Conservation (phyloP, 805 yeast species). For the Wickerhamomyces chaumierensis region DNA sequence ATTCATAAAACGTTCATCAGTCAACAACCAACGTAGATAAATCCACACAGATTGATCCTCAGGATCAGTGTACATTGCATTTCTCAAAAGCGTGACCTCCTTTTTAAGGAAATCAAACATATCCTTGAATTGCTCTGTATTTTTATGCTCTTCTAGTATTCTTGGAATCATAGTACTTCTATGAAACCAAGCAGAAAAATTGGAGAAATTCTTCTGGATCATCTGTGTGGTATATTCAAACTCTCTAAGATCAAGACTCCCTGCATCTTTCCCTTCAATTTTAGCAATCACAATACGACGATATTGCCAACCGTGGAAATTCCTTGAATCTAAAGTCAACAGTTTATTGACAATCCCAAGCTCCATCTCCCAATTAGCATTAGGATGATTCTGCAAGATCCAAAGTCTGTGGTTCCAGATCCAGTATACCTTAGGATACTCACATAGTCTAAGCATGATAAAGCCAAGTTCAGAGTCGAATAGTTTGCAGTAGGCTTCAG, state of each 20-base stretch:
- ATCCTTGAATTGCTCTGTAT: slow-evolving; percentile 19
- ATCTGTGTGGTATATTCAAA: slow-evolving; percentile 66
- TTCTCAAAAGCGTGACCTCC: slow-evolving; percentile 61
- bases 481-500: slow-evolving; percentile 18
- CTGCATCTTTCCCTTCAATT: slow-evolving; percentile 17
- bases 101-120: slow-evolving; percentile 26
- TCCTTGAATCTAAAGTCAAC: slow-evolving; percentile 64
- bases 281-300: slow-evolving; percentile 55
- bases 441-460: slow-evolving; percentile 43
- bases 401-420: slow-evolving; percentile 90
- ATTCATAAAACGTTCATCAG: slow-evolving; percentile 20
- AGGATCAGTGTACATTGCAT: slow-evolving; percentile 87
- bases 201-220: slow-evolving; percentile 77
- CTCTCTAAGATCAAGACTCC: slow-evolving; percentile 35
- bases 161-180: slow-evolving; percentile 58
- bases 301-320: slow-evolving; percentile 95
- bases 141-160: slow-evolving; percentile 24
- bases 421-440: slow-evolving; percentile 89
- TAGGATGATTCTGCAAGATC: slow-evolving; percentile 47
- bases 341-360: slow-evolving; percentile 57
- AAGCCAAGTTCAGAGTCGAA: slow-evolving; percentile 52
- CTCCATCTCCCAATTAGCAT: slow-evolving; percentile 61
- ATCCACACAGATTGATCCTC: slow-evolving; percentile 93
- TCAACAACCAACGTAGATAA: slow-evolving; percentile 70
- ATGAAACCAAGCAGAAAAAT: slow-evolving; percentile 95